These are phyloP conservation scores for Yamadazyma membranifaciens DNA, from an alignment of 1,139 yeast species.

Conservation along the genomic window DNA sequence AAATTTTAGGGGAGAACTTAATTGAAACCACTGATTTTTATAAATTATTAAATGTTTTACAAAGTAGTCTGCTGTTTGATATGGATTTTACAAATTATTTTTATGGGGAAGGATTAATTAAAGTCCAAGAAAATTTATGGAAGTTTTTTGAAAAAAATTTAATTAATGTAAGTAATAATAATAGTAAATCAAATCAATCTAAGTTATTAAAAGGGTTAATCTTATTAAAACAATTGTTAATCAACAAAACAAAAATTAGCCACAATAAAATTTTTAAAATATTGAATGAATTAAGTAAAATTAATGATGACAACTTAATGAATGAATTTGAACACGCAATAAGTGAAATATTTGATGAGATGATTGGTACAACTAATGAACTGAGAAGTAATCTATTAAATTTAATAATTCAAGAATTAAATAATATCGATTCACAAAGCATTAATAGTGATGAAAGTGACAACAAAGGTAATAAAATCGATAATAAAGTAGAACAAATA, in stretches of 20 bases:
- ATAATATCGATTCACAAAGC: no score
- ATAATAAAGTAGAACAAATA: conserved; percentile 1
- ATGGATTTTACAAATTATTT: conserved; percentile 27
- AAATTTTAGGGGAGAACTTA: conserved; percentile 8
- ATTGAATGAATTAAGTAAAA: conserved; percentile 20
- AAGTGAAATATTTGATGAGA: conserved; percentile 32
- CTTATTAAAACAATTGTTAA: conserved; percentile 34
- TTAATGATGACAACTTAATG: conserved; percentile 12
- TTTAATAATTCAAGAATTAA: conserved; percentile 1
- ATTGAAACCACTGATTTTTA: conserved; percentile 16
- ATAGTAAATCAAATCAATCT: conserved; percentile 9
- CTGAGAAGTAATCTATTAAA: conserved; percentile 6
- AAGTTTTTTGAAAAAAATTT: conserved; percentile 18
- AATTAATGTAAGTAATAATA: conserved; percentile 4
- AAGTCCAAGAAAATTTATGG: conserved; percentile 30
- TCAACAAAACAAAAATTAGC: conserved; percentile 22
- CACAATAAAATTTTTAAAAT: conserved; percentile 23
- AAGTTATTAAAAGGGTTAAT: conserved; percentile 29
- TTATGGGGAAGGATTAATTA: conserved; percentile 22
- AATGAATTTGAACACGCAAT: conserved; percentile 26
- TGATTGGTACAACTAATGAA: conserved; percentile 18
- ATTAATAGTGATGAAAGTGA: no score
- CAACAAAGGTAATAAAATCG: neutral
- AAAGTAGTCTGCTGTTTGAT: conserved; percentile 16
- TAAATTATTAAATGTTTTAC: conserved; percentile 24